Evolutionary conservation across 371 early-diverging fungal genomes (phyloP).

Genomic region (Lichtheimia corymbifera): DNA sequence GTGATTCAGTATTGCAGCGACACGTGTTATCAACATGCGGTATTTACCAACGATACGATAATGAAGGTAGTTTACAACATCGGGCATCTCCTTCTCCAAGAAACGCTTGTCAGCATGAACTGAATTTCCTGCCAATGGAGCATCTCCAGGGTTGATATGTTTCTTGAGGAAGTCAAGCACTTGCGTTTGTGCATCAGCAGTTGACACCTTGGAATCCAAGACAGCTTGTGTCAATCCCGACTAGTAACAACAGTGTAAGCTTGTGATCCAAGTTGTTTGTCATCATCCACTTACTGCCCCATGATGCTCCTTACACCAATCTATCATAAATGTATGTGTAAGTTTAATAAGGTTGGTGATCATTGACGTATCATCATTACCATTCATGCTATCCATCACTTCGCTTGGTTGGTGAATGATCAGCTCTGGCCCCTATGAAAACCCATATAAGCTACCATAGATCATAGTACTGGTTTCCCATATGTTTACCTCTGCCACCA

Average conservation of each 20-base stretch:
- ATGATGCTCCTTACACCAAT: constrained; percentile 91
- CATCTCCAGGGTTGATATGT: constrained; percentile 65
- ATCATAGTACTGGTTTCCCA: background rate
- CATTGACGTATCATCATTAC: constrained; percentile 18
- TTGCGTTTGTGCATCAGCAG: constrained; percentile 70
- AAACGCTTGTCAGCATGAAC: constrained; percentile 90
- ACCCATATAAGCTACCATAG: background rate
- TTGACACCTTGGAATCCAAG: constrained; percentile 66
- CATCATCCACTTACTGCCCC: constrained; percentile 50
- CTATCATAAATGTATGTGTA: constrained; percentile 25
- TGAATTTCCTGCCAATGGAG: constrained; percentile 90
- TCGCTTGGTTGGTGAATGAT: constrained; percentile 78
- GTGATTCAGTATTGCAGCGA: background rate
- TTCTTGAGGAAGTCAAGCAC: constrained; percentile 73
- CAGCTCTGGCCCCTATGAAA: constrained; percentile 68
- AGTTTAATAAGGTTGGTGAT: background rate
- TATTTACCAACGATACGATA: constrained; percentile 78
- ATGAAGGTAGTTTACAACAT: constrained; percentile 75
- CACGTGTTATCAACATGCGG: background rate
- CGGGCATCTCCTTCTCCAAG: constrained; percentile 81
- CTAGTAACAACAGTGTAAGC: constrained; percentile 24
- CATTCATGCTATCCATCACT: constrained; percentile 86
- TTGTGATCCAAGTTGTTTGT: background rate
- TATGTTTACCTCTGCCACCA: constrained; percentile 69
- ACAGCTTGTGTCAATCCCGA: constrained; percentile 87